phyloP scores from a whole-genome alignment of 75 land plant species.

The Pseudotsuga menziesii region DNA sequence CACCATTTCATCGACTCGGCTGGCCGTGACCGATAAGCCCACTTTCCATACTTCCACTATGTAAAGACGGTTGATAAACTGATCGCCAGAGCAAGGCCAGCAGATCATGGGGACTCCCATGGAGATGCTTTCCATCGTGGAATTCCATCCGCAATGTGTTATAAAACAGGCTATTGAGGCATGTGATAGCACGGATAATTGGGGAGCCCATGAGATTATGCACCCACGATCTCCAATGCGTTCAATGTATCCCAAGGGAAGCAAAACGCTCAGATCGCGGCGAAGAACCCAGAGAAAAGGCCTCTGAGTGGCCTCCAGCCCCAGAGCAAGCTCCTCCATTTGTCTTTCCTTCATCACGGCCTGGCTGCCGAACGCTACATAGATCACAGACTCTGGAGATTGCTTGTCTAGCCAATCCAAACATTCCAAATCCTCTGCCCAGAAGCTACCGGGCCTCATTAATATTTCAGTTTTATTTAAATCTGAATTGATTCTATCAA shows the following conservation, averaged over 20 bases:
- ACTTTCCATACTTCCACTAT: slow-evolving; percentile 31
- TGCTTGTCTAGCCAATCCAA: slow-evolving; percentile 33
- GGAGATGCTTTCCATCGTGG: slow-evolving; percentile 43
- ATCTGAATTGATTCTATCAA: neutral
- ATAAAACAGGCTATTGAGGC: slow-evolving; percentile 41
- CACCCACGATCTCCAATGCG: slow-evolving; percentile 28
- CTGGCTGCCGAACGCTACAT: slow-evolving; percentile 49
- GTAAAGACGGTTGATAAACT: slow-evolving; percentile 39
- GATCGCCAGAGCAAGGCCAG: slow-evolving; percentile 44
- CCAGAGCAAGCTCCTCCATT: slow-evolving; percentile 23
- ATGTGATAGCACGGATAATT: slow-evolving; percentile 41
- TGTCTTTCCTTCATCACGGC: slow-evolving; percentile 23
- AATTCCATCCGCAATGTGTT: slow-evolving; percentile 75
- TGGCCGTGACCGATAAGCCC: slow-evolving; percentile 14
- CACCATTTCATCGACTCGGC: neutral
- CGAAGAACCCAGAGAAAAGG: slow-evolving; percentile 53
- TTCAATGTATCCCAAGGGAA: slow-evolving; percentile 26
- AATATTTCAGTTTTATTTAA: too few species aligned
- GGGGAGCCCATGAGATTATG: slow-evolving; percentile 59
- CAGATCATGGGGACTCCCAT: slow-evolving; percentile 35
- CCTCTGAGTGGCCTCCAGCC: slow-evolving; percentile 19
- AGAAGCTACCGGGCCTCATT: slow-evolving; percentile 10
- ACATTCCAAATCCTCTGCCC: slow-evolving; percentile 24
- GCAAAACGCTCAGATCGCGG: slow-evolving; percentile 13
- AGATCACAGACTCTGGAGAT: slow-evolving; percentile 14